Evolutionary conservation across 345 rosid species (phyloP), one percentile per base, ranked within the genome.

Genomic region (Acer campestre): DNA sequence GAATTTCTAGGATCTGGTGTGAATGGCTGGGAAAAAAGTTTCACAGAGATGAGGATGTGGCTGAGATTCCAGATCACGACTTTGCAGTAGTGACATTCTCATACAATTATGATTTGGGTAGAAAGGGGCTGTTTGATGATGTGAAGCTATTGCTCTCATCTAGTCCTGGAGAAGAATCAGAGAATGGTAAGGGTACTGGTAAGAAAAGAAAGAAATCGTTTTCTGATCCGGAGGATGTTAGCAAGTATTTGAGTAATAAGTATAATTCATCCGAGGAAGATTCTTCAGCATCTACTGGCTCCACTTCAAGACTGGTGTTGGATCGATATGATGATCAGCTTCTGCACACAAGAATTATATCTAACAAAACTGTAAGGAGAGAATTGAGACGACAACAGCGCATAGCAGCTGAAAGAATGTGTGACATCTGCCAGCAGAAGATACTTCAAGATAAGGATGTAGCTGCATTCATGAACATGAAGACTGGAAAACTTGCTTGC

Each of bases 391-490:
- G 85, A 78, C 97, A 91, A 68, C 98, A 91, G 58, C 88, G 89
- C 67, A 79, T 89, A 76, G 94, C 95, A 38, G 90, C 98, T 42
- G 98, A 91, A 79, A 88, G 90, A 84, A 86, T 89, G 89, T 97
- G 99, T 23, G 98, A 91, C 78, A 89, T 96, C 74, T 96, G 98
- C 83, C 93, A 88, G 80, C 98, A 91, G 25, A 94, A 92, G 88
- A 89, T 96, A 84, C 95, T 96, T 68, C 97, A 92, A 13, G 92
- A 86, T 75, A 94, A 92, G 78, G 93, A 94, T 79, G 94, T 90
- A 13, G 93, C 98, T 18, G 79, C 97, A 31, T 95, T 96, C 49
- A 56, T 93, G 72, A 97, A 97, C 71, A 20, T 72, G 84, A 92
- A 89, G 88, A 91, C 99, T 0, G 97, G 95, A 73, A 94, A 86